Percentiles rank a stretch among this genome's conserved stretches.
phyloP scores from a whole-genome alignment of 805 yeast genomes.

The Myxozyma nipponensis region DNA sequence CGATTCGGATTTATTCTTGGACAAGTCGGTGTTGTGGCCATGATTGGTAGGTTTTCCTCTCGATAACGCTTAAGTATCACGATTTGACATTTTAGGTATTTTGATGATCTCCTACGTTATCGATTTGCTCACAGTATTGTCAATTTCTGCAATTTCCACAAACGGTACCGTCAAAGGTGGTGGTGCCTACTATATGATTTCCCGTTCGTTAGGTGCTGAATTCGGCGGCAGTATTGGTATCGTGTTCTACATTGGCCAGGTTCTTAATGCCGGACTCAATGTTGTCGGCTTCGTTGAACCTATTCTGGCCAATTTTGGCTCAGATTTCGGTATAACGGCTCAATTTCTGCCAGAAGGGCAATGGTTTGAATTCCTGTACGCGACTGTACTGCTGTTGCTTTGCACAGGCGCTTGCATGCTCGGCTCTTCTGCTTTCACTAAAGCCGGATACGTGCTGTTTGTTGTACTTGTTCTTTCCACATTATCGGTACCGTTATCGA shows the following conservation, averaged over 20 bases:
- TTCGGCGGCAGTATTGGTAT: slow-evolving; percentile 98
- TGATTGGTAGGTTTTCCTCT: slow-evolving; percentile 34
- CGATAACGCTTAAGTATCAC: background rate
- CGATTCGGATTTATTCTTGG: slow-evolving; percentile 95
- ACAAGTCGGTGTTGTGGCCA: slow-evolving; percentile 84
- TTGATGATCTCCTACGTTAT: slow-evolving; percentile 72
- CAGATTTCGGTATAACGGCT: slow-evolving; percentile 51
- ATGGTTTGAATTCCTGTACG: slow-evolving; percentile 66
- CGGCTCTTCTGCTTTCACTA: slow-evolving; percentile 77
- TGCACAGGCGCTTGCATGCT: slow-evolving; percentile 76
- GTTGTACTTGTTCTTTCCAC: slow-evolving; percentile 65
- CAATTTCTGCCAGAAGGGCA: slow-evolving; percentile 61
- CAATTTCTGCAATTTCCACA: slow-evolving; percentile 93
- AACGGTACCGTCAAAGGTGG: slow-evolving; percentile 98
- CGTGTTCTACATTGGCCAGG: slow-evolving; percentile 92
- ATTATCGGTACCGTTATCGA: slow-evolving; percentile 75
- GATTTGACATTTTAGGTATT: slow-evolving; percentile 15
- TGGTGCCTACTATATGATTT: slow-evolving; percentile 97
- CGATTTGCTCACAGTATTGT: slow-evolving; percentile 77
- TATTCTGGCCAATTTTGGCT: slow-evolving; percentile 71
- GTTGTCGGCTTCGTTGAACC: slow-evolving; percentile 97
- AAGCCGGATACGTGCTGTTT: slow-evolving; percentile 74
- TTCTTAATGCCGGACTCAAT: slow-evolving; percentile 79
- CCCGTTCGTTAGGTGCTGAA: slow-evolving; percentile 93
- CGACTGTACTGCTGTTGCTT: slow-evolving; percentile 60